Percentiles rank a stretch among this genome's conserved stretches.
Evolutionary conservation across 2,329 filamentous ascomycete genomes (phyloP).

Genomic region (Aureobasidium sp.): DNA sequence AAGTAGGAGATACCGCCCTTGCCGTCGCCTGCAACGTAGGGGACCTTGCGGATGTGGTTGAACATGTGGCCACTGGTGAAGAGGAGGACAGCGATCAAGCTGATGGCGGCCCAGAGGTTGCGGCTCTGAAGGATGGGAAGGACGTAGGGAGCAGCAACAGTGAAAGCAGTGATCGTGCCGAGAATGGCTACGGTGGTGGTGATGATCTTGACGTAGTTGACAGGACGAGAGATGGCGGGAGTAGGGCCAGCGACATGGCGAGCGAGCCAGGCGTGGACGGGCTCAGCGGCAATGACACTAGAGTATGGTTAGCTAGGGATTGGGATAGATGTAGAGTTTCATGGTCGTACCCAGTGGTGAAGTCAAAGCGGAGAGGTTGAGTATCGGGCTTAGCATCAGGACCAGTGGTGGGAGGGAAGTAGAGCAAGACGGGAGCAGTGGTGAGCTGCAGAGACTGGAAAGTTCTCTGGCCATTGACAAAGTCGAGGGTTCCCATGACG

Average conservation of each 20-base stretch:
- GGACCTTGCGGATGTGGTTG: slow-evolving; percentile 94
- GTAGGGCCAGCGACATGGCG: slow-evolving; percentile 68
- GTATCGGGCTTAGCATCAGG: slow-evolving; percentile 62
- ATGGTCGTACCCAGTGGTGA: slow-evolving; percentile 60
- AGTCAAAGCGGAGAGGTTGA: slow-evolving; percentile 74
- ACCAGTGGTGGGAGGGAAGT: slow-evolving; percentile 79
- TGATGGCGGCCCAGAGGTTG: slow-evolving; percentile 87
- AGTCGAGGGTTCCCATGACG: slow-evolving; percentile 80
- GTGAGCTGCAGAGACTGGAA: slow-evolving; percentile 94
- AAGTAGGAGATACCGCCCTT: slow-evolving; percentile 85
- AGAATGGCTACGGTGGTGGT: slow-evolving; percentile 59
- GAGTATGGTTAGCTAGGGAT: background rate
- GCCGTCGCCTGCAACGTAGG: slow-evolving; percentile 80
- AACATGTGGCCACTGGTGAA: slow-evolving; percentile 99
- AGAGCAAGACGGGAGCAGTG: slow-evolving; percentile 81
- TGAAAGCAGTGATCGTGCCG: slow-evolving; percentile 58
- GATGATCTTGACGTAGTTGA: slow-evolving; percentile 76
- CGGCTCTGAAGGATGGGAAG: slow-evolving; percentile 78
- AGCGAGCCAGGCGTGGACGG: slow-evolving; percentile 68
- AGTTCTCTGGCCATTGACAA: slow-evolving; percentile 68
- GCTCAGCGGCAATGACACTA: slow-evolving; percentile 67
- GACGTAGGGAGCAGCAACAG: slow-evolving; percentile 68
- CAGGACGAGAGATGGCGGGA: slow-evolving; percentile 68
- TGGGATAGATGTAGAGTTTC: background rate
- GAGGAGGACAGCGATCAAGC: slow-evolving; percentile 77